Percentiles rank a stretch among this genome's conserved stretches.
Conservation (phyloP, 192 early-diverging fungal genomes). For the Entomortierella chlamydospora region DNA sequence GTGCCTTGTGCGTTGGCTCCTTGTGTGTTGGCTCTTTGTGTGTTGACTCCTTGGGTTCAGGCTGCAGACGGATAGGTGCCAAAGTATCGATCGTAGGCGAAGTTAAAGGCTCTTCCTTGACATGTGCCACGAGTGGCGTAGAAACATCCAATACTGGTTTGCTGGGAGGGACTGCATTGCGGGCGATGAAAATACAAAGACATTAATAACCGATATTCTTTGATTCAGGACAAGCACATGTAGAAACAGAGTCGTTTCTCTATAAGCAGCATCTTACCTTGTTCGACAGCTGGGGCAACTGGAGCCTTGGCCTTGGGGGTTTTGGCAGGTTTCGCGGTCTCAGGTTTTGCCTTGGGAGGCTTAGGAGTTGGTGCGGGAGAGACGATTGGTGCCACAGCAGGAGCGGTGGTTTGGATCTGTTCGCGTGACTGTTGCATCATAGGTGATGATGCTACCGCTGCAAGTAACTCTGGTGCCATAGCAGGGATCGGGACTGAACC, state of each 20-base stretch:
- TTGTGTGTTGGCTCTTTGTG: slow-evolving; percentile 43
- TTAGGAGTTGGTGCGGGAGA: slow-evolving; percentile 17
- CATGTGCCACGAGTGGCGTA: not conserved
- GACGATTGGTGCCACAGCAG: slow-evolving; percentile 37
- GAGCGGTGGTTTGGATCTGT: slow-evolving; percentile 33
- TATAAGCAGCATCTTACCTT: not conserved
- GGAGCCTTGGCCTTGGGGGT: slow-evolving; percentile 29
- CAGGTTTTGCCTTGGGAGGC: slow-evolving; percentile 35
- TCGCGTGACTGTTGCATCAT: slow-evolving; percentile 46
- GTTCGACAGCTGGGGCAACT: not conserved
- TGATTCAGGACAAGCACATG: too few species aligned
- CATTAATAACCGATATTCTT: too few species aligned
- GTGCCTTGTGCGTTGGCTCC: slow-evolving; percentile 39
- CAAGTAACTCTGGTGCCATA: slow-evolving; percentile 32
- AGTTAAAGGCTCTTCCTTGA: slow-evolving; percentile 50
- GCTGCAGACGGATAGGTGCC: not conserved
- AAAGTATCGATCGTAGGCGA: slow-evolving; percentile 46
- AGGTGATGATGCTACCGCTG: slow-evolving; percentile 31
- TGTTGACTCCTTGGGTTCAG: slow-evolving; percentile 29
- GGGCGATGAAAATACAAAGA: too few species aligned
- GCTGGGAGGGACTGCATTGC: not conserved
- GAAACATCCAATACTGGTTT: not conserved
- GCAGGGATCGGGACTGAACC: slow-evolving; percentile 20
- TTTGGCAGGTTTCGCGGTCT: slow-evolving; percentile 29
- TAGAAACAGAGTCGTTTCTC: too few species aligned